Conservation (phyloP, 306 rosid species). For the Cicer chorassanicum region DNA sequence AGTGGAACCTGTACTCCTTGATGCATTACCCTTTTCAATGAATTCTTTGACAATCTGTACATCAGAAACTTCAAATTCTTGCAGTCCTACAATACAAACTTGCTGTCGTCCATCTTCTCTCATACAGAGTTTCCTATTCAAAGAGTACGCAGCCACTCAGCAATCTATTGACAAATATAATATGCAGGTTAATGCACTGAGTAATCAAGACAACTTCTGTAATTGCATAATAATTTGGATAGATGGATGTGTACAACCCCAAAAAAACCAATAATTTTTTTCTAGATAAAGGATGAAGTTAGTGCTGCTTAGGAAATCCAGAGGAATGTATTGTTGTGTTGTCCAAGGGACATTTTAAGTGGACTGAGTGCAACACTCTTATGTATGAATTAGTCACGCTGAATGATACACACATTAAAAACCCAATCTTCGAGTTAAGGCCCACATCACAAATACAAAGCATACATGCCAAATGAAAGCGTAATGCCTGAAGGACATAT, state of each 20-base stretch:
- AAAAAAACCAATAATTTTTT: background rate
- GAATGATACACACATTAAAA: slow-evolving; percentile 23
- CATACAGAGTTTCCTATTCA: slow-evolving; percentile 87
- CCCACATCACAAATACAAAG: slow-evolving; percentile 37
- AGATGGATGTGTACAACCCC: slow-evolving; percentile 17
- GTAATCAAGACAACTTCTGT: slow-evolving; percentile 12
- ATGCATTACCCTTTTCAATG: slow-evolving; percentile 89
- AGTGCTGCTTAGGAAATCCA: slow-evolving; percentile 11
- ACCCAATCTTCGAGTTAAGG: slow-evolving; percentile 21
- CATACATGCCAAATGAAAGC: slow-evolving; percentile 13
- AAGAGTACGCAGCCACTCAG: slow-evolving; percentile 37
- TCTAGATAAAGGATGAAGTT: background rate
- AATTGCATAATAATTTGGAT: slow-evolving; percentile 26
- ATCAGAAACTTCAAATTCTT: slow-evolving; percentile 99
- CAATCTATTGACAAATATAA: slow-evolving; percentile 28
- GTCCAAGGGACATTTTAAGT: slow-evolving; percentile 12
- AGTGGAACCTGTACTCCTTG: slow-evolving; percentile 96
- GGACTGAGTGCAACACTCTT: background rate
- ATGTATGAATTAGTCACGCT: background rate
- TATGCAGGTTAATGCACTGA: slow-evolving; percentile 28
- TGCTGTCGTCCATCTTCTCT: slow-evolving; percentile 99
- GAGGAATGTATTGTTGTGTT: background rate
- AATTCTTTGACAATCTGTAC: slow-evolving; percentile 96
- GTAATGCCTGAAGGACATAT: slow-evolving; percentile 5
- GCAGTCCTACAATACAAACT: slow-evolving; percentile 98